phyloP scores from a whole-genome alignment of 768 basidiomycete species.

The Boletus rex-veris region DNA sequence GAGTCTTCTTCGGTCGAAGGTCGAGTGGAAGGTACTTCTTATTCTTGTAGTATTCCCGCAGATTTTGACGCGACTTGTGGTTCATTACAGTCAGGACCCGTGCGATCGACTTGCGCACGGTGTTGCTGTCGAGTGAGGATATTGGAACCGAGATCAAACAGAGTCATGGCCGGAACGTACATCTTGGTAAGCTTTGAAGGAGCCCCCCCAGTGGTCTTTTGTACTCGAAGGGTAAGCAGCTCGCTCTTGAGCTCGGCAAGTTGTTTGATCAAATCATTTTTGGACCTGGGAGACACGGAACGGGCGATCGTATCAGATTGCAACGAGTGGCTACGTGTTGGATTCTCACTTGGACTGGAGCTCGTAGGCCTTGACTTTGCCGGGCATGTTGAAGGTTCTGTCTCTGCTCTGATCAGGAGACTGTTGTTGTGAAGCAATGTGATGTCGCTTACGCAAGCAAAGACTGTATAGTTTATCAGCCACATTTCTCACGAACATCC shows the following conservation, averaged over 20 bases:
- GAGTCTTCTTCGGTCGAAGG: conserved; percentile 96
- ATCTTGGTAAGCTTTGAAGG: conserved; percentile 97
- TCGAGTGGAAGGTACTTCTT: conserved; percentile 97
- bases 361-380: conserved; percentile 94
- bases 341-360: conserved; percentile 85
- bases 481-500: conserved; percentile 35
- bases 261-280: conserved; percentile 95
- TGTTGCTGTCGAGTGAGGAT: conserved; percentile 54
- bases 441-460: conserved; percentile 29
- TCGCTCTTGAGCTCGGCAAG: conserved; percentile 92
- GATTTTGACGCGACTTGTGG: conserved; percentile 95
- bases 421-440: conserved; percentile 28
- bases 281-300: conserved; percentile 56
- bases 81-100: conserved; percentile 98
- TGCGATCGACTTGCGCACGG: conserved; percentile 98
- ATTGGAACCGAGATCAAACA: neutral
- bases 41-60: conserved; percentile 96
- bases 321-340: neutral
- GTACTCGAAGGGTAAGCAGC: conserved; percentile 89
- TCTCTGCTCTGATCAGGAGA: conserved; percentile 32
- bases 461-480: conserved; percentile 43
- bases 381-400: conserved; percentile 61
- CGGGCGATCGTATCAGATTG: conserved; percentile 8
- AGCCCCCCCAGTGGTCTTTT: conserved; percentile 96
- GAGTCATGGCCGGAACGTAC: conserved; percentile 46